These are phyloP conservation scores for Sanguinoderma infundibulare DNA, from an alignment of 1,284 basidiomycete species.

Conservation along the genomic window DNA sequence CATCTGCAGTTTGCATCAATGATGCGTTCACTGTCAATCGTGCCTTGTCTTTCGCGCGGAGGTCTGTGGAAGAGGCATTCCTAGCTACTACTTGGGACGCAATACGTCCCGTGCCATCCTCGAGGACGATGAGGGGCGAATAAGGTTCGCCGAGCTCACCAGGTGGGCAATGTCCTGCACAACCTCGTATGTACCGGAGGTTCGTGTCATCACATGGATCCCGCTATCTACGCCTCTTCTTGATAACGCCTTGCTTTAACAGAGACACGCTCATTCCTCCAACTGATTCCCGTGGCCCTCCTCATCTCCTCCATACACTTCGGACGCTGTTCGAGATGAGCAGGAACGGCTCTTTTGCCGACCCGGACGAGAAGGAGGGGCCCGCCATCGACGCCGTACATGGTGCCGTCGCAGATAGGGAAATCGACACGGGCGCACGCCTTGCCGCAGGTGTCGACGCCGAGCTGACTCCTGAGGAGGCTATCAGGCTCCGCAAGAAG, in stretches of 20 bases:
- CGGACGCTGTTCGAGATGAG: constrained; percentile 14
- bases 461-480: constrained; percentile 54
- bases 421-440: constrained; percentile 61
- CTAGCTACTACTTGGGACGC: background rate
- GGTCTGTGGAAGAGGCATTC: background rate
- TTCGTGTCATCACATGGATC: constrained; percentile 14
- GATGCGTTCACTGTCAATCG: too few relatives aligned
- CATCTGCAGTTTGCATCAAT: too few relatives aligned
- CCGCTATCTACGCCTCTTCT: constrained; percentile 15
- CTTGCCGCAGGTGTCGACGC: constrained; percentile 46
- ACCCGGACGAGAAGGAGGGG: constrained; percentile 29
- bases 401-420: constrained; percentile 38
- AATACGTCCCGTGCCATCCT: too few relatives aligned
- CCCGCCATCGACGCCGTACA: constrained; percentile 17
- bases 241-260: constrained; percentile 14
- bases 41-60: background rate
- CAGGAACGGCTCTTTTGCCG: constrained; percentile 20
- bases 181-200: background rate
- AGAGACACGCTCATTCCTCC: constrained; percentile 1
- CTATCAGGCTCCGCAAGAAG: constrained; percentile 57
- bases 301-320: background rate
- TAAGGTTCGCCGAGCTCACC: too few relatives aligned
- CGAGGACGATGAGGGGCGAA: background rate
- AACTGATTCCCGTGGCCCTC: background rate
- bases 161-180: too few relatives aligned